Evolutionary conservation across 2,329 filamentous ascomycete genomes (phyloP), one percentile per base, ranked within the genome.

Genomic region (Aspergillus aculeatinus): DNA sequence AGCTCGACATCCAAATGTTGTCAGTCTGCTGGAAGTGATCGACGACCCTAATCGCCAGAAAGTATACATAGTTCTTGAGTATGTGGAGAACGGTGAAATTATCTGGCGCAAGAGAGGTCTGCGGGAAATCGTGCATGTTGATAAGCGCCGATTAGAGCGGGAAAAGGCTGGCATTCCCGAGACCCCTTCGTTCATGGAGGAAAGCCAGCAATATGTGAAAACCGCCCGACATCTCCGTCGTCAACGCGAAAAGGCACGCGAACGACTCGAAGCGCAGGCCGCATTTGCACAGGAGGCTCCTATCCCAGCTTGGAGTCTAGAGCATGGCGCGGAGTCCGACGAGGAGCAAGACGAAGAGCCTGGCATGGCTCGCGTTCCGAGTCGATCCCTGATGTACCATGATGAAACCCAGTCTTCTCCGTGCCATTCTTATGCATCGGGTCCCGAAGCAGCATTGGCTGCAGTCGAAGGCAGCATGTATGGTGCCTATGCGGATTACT

Each of bases 31-130:
- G 64, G 95, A 99, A 78, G 93, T 99, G 70, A 98, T 99, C 69
- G 95, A 99, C 74, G 95, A 99, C 73, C 94, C 94, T 1, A 91
- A 92, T 70, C 87, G 92, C 60, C 95, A 96, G 79, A 99, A 99
- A 79, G 96, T 99, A 63, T 99, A 99, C 79, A 94, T 99, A 79
- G 91, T 98, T 21, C 84, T 99, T 48, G 95, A 99, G 76, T 94
- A 94, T 76, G 93, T 97, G 59, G 92, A 97, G 73, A 85, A 94
- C 47, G 94, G 95, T 55, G 95, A 99, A 77, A 91, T 99, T 59
- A 85, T 92, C 51, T 99, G 95, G 95, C 87, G 95, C 57, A 94
- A 90, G 74, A 92, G 93, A 77, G 94, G 92, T 5, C 82, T 92
- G 6, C 89, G 89, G 58, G 90, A 92, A 70, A 90, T 98, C 65